A percentile compares a stretch with the other conserved stretches of the same genome.
Evolutionary conservation across 805 yeast species (phyloP).

Genomic region (Naumovozyma dairenensis): DNA sequence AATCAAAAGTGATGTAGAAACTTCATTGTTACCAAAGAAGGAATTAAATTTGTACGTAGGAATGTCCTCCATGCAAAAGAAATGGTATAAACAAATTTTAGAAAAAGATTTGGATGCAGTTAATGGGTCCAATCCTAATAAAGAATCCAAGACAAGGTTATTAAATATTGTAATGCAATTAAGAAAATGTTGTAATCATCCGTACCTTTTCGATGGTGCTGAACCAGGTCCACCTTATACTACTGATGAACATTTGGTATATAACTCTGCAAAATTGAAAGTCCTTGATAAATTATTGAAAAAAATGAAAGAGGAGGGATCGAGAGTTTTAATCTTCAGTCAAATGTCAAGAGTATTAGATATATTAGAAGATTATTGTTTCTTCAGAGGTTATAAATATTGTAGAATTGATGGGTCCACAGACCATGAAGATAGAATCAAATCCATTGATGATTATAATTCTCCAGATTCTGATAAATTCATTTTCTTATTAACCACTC

Average conservation of each 20-base stretch:
- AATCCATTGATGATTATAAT: slow-evolving; percentile 70
- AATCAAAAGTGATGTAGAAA: slow-evolving; percentile 71
- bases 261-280: slow-evolving; percentile 60
- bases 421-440: slow-evolving; percentile 66
- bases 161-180: slow-evolving; percentile 77
- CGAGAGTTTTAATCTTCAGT: slow-evolving; percentile 68
- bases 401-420: slow-evolving; percentile 82
- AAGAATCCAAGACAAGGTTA: slow-evolving; percentile 66
- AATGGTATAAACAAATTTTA: slow-evolving; percentile 65
- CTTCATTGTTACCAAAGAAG: slow-evolving; percentile 62
- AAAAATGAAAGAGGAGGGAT: slow-evolving; percentile 57
- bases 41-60: slow-evolving; percentile 68
- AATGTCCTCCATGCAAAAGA: slow-evolving; percentile 68
- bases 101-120: slow-evolving; percentile 81
- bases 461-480: slow-evolving; percentile 65
- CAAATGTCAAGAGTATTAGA: slow-evolving; percentile 80
- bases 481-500: slow-evolving; percentile 63
- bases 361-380: slow-evolving; percentile 70
- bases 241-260: slow-evolving; percentile 74
- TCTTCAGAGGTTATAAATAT: slow-evolving; percentile 56
- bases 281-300: slow-evolving; percentile 59
- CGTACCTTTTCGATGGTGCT: slow-evolving; percentile 77
- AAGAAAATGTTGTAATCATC: slow-evolving; percentile 79
- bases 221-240: slow-evolving; percentile 87
- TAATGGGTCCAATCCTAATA: slow-evolving; percentile 64